A percentile compares a stretch with the other conserved stretches of the same genome.
Conservation (phyloP, 2,329 filamentous ascomycete species). For the Aspergillus bombycis region DNA sequence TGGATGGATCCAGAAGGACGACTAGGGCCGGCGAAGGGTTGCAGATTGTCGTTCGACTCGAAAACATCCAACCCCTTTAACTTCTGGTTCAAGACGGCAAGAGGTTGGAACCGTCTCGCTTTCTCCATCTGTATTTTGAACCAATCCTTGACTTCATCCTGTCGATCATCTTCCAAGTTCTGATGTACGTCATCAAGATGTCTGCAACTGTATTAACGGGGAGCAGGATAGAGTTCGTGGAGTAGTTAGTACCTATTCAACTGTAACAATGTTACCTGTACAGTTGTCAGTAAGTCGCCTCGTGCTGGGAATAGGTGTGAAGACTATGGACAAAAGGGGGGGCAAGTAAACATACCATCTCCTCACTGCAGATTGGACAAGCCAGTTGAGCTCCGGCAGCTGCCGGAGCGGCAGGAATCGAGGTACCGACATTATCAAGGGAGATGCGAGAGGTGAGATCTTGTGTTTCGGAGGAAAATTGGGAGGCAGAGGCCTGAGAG, state of each 20-base stretch:
- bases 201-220: constrained; percentile 45
- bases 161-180: constrained; percentile 82
- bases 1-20: constrained; percentile 31
- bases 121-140: constrained; percentile 94
- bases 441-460: constrained; percentile 83
- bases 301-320: neutral
- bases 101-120: constrained; percentile 88
- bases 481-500: constrained; percentile 74
- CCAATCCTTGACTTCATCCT: constrained; percentile 96
- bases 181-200: constrained; percentile 88
- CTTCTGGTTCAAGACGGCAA: constrained; percentile 91
- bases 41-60: constrained; percentile 78
- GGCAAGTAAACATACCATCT: constrained; percentile 70
- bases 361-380: constrained; percentile 97
- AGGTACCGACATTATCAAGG: constrained; percentile 61
- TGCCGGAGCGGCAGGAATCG: constrained; percentile 51
- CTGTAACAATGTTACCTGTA: constrained; percentile 84
- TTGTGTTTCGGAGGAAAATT: constrained; percentile 70
- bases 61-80: constrained; percentile 90
- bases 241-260: constrained; percentile 69
- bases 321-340: neutral
- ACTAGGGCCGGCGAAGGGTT: constrained; percentile 42
- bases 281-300: constrained; percentile 13
- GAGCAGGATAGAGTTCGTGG: constrained; percentile 1
- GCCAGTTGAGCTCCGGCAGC: constrained; percentile 70